Evolutionary conservation across 2,329 filamentous ascomycete species (phyloP), one percentile per base, ranked within the genome.

Genomic region (Penicillium concentricum): DNA sequence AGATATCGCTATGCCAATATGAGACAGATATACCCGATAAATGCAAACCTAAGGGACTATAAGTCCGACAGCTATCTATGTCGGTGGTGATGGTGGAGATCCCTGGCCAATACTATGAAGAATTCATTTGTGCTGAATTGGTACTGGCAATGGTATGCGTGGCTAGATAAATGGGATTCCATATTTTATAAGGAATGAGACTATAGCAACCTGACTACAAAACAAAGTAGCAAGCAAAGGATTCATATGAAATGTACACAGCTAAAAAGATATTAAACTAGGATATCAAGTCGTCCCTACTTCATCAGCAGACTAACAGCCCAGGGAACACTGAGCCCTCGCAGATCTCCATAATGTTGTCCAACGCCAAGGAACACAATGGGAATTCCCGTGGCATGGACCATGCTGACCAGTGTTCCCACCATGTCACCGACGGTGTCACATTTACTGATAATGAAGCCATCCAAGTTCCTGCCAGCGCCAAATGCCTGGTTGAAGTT

Each of bases 371-470:
- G 83, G 71, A 99, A 99, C 12, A 97, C 83, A 20, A 99, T 92
- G 0, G 95, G 95, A 44, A 99, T 95, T 28, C 93, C 91, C 4
- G 95, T 99, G 3, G 94, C 93, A 77, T 97, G 93, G 38, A 99
- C 93, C 81, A 99, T 93, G 72, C 91, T 96, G 61, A 99, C 94
- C 61, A 99, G 80, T 3, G 93, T 97, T 2, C 88, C 92, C 42
- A 97, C 92, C 92, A 97, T 97, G 77, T 97, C 93, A n/a, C 94
- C 95, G 37, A 99, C 95, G 0, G 94, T 99, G 78, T 99, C 94
- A 74, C 94, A 97, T 77, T 99, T 99, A 59, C 89, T 93, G 67
- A 99, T 97, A 72, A 99, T 96, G 76, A 99, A 99, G 6, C 94
- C 94, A 76, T 99, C 95, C 37, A 99, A 82, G 28, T 85, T 84